These are phyloP conservation scores for Talaromyces ruber DNA, from an alignment of 495 filamentous ascomycete genomes.

Conservation along the genomic window DNA sequence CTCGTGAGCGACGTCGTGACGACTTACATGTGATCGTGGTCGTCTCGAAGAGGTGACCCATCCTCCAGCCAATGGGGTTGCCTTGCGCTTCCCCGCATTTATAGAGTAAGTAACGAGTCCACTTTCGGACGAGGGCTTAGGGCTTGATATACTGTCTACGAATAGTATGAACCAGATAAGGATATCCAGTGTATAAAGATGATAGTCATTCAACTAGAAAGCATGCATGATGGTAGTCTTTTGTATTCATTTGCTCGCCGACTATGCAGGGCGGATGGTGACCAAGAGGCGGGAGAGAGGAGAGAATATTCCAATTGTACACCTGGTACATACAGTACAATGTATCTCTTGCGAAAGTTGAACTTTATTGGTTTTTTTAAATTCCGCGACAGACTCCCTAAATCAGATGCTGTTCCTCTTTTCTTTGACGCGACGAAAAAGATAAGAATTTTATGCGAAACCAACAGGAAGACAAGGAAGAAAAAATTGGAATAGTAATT, in stretches of 20 bases:
- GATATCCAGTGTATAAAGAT: not conserved
- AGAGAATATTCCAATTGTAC: not conserved
- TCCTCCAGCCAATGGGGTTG: not conserved
- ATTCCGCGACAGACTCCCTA: constrained; percentile 2
- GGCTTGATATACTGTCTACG: not conserved
- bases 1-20: not conserved
- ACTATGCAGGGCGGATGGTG: not conserved
- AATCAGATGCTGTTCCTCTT: not conserved
- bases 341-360: not conserved
- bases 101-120: not conserved
- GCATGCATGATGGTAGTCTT: not conserved
- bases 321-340: no score
- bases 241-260: not conserved
- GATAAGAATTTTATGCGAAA: constrained; percentile 4
- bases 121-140: constrained; percentile 2
- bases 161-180: not conserved
- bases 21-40: constrained; percentile 3
- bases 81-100: not conserved
- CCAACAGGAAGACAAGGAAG: constrained; percentile 7
- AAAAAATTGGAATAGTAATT: constrained; percentile 1
- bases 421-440: not conserved
- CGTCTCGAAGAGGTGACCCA: not conserved
- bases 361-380: not conserved
- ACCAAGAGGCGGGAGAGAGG: not conserved
- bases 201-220: not conserved